Evolutionary conservation across 768 basidiomycete genomes (phyloP), one percentile per base, ranked within the genome.

Genomic region (Daedaleopsis nitida): DNA sequence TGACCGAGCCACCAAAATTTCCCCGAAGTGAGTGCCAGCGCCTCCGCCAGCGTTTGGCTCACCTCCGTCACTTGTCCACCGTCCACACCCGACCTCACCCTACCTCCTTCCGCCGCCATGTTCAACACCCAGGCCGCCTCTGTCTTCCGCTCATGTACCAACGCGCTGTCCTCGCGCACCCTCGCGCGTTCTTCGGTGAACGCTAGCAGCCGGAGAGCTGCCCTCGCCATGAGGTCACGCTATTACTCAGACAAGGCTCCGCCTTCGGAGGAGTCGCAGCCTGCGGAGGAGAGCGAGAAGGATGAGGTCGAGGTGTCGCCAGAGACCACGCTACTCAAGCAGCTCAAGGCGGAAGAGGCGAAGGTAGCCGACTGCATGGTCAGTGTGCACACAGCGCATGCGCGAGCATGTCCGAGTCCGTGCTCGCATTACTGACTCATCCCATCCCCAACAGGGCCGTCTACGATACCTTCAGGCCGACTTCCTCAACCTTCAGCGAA

Each of bases 381-480:
- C 69, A 67, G 90, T 78, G 7, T 23, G 21, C 37, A 34, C 23
- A 14, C 17, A 16, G 37, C 38, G 21, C 19, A 34, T 27, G 27
- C 24, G 27, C n/a, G 24, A 24, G 45, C 55, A 51, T 57, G 35
- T 14, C 21, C 21, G 19, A 24, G 17, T 45, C 23, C 7, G 10
- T 21, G 14, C 8, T 14, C 23, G 21, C 14, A n/a, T 49, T 49
- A 21, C 47, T 49, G 13, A 49, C 9, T 13, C 9, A 49, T 23
- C 19, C 14, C 9, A 49, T 23, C 19, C 14, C 23, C 23, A 42
- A 19, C 74, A 97, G 96, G 83, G 87, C 72, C 92, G 94, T 64
- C 81, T 97, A 68, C 88, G 91, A 50, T 97, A 98, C 73, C 81
- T 92, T 59, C 90, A 95, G 72, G 97, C 97, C 68, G 97, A 99